Evolutionary conservation across 345 rosid species (phyloP), one percentile per base, ranked within the genome.

Genomic region (Hevea brasiliensis): DNA sequence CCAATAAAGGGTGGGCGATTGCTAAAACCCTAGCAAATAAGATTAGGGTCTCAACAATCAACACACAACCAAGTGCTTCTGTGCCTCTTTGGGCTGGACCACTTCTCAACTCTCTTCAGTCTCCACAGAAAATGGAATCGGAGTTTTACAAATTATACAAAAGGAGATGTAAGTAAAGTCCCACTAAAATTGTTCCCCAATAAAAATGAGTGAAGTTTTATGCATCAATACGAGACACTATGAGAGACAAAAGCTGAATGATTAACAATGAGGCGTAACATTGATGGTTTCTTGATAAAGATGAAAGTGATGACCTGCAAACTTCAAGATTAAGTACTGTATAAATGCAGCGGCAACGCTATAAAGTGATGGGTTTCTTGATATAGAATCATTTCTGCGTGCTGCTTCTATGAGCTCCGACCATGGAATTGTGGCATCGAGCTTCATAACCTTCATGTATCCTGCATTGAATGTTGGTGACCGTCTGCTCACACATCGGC

Each of bases 41-140:
- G 48, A 47, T 67, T 74, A 70, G 66, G 83, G 83, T 65, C 80
- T 69, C 71, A 69, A 32, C 37, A 32, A 32, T 32, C 37, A 32
- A 58, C 54, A 74, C 40, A 64, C 77, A 73, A 27, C 75, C 83
- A 70, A 78, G 37, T 4, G 68, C 61, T 32, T 32, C 37, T 32
- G 4, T 32, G 37, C 51, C 54, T 37, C 42, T 15, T 71, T 64
- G 65, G 90, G 95, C 2, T 1, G 37, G 95, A 90, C 95, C 92
- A 90, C 95, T 86, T 81, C 73, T 84, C 91, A 89, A 87, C 91
- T 79, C 84, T 82, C 75, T 53, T 56, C 62, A 83, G 76, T 81
- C 63, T 65, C 71, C 37, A 32, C 37, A 4, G 37, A 32, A 1
- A 4, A 32, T 32, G 37, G 37, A 32, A 32, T 32, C 37, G 2